These are phyloP conservation scores for Penstemon davidsonii DNA, from an alignment of 257 asterid species.

Conservation along the genomic window DNA sequence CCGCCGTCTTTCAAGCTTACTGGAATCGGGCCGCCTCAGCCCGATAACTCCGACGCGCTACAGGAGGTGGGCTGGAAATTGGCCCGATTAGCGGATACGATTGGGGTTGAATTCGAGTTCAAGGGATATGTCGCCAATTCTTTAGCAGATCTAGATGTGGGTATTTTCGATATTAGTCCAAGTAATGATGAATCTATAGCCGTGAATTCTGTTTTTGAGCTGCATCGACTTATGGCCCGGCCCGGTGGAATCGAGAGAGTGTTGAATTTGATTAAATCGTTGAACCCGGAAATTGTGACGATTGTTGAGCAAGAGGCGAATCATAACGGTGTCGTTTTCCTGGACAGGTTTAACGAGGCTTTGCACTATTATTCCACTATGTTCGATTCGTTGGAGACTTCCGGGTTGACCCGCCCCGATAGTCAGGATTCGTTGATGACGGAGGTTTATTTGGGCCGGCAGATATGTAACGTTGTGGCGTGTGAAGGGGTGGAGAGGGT, in stretches of 20 bases:
- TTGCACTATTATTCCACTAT: conserved; percentile 83
- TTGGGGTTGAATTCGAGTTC: conserved; percentile 73
- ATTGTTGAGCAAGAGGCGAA: conserved; percentile 83
- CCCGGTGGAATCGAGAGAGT: conserved; percentile 62
- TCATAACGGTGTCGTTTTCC: conserved; percentile 58
- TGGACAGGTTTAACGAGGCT: conserved; percentile 82
- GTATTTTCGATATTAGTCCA: conserved; percentile 49
- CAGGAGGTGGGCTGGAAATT: conserved; percentile 86
- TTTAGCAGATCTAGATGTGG: conserved; percentile 63
- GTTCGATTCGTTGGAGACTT: conserved; percentile 84
- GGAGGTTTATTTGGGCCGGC: conserved; percentile 72
- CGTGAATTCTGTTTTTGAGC: conserved; percentile 80
- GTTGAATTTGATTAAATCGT: conserved; percentile 45
- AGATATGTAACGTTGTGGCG: conserved; percentile 89
- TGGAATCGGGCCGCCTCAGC: conserved; percentile 82
- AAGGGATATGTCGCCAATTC: conserved; percentile 74
- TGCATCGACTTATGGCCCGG: conserved; percentile 57
- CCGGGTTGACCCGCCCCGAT: conserved; percentile 49
- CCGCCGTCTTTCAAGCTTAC: conserved; percentile 71
- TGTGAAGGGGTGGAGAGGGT: conserved; percentile 76
- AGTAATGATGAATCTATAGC: conserved; percentile 61
- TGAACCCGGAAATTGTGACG: conserved; percentile 69
- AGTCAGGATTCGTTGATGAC: conserved; percentile 70
- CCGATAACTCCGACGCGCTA: conserved; percentile 64
- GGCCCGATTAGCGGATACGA: conserved; percentile 66